Conservation (phyloP, 306 rosid genomes). For the Carpinus fangiana region DNA sequence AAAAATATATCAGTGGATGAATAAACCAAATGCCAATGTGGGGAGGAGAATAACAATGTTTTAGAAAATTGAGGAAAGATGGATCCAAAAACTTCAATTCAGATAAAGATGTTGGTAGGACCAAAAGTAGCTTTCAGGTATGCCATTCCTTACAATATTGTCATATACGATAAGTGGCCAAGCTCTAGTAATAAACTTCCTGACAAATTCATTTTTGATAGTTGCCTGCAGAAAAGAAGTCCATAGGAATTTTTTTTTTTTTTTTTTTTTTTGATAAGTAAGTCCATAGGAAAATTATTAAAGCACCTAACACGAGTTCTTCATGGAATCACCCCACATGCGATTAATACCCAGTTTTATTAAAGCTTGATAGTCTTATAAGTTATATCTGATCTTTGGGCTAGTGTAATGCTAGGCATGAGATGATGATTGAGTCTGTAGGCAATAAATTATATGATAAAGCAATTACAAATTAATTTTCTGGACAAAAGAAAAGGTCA, state of each 20-base stretch:
- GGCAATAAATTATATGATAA: background rate
- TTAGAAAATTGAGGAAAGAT: background rate
- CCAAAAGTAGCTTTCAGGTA: slow-evolving; percentile 1
- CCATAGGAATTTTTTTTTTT: too few relatives aligned
- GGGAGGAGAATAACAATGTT: too few relatives aligned
- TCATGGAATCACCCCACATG: background rate
- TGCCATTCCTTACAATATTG: slow-evolving; percentile 37
- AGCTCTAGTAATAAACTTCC: slow-evolving; percentile 52
- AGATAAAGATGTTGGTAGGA: background rate
- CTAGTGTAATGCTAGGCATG: background rate
- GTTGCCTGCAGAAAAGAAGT: slow-evolving; percentile 42
- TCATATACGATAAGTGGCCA: slow-evolving; percentile 39
- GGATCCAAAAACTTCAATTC: background rate
- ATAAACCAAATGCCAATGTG: slow-evolving; percentile 5
- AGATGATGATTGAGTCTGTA: background rate
- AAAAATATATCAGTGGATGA: slow-evolving; percentile 16
- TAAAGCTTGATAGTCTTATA: slow-evolving; percentile 3
- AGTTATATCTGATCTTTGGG: background rate
- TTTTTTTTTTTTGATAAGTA: too few relatives aligned
- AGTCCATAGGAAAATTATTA: background rate
- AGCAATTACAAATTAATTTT: background rate
- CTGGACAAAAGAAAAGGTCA: slow-evolving; percentile 12
- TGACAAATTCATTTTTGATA: slow-evolving; percentile 36
- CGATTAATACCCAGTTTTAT: background rate
- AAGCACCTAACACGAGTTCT: background rate